These are phyloP conservation scores for Naumovozyma baii DNA, from an alignment of 805 yeast species.

Conservation along the genomic window DNA sequence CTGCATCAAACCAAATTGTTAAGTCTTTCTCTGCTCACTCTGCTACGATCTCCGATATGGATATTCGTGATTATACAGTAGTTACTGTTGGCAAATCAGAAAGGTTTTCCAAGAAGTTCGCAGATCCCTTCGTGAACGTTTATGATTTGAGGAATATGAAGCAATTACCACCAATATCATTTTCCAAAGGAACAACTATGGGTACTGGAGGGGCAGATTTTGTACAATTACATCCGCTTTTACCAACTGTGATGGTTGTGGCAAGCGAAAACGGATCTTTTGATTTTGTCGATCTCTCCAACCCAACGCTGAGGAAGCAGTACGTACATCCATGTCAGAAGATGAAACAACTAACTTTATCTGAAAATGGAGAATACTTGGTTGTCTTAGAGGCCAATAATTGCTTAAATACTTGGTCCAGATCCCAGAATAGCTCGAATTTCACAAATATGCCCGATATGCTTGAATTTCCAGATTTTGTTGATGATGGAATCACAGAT, in stretches of 20 bases:
- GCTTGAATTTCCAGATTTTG: conserved; percentile 48
- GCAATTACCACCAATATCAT: conserved; percentile 70
- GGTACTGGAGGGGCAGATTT: conserved; percentile 72
- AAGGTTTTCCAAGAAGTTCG: conserved; percentile 45
- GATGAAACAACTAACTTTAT: conserved; percentile 27
- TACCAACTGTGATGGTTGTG: conserved; percentile 66
- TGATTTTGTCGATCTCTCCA: conserved; percentile 74
- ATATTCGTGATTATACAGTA: conserved; percentile 52
- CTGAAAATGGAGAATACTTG: conserved; percentile 63
- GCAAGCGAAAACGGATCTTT: conserved; percentile 73
- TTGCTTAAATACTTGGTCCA: conserved; percentile 32
- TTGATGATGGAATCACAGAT: conserved; percentile 25
- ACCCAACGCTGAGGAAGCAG: conserved; percentile 44
- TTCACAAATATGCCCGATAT: conserved; percentile 32
- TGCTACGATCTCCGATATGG: conserved; percentile 53
- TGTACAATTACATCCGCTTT: conserved; percentile 76
- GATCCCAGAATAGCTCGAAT: conserved; percentile 14
- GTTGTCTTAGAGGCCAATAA: conserved; percentile 59
- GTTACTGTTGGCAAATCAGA: conserved; percentile 76
- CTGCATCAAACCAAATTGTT: conserved; percentile 38
- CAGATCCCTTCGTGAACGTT: conserved; percentile 76
- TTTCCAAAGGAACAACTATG: conserved; percentile 41
- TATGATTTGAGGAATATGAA: conserved; percentile 69
- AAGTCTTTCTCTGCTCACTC: conserved; percentile 52
- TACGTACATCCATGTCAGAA: conserved; percentile 30